A percentile compares a stretch with the other conserved stretches of the same genome.
Conservation (phyloP, 140 eudicot genomes). For the Stevia rebaudiana region DNA sequence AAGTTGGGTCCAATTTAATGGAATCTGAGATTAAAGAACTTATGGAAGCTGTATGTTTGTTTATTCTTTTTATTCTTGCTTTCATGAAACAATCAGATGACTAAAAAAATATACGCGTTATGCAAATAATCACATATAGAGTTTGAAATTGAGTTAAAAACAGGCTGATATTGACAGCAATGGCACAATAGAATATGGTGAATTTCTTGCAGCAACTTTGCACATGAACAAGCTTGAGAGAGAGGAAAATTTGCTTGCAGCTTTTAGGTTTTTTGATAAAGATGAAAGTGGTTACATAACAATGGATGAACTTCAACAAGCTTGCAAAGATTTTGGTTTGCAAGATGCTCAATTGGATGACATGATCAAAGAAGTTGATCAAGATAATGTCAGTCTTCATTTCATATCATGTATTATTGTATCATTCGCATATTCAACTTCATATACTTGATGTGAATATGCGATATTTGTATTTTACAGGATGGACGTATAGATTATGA, state of each 20-base stretch:
- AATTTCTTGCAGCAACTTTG: conserved; percentile 85
- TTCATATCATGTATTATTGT: neutral
- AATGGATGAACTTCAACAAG: conserved; percentile 86
- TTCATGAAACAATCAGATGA: neutral
- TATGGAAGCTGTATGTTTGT: conserved; percentile 62
- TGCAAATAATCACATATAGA: neutral
- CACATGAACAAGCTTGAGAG: conserved; percentile 84
- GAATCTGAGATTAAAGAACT: conserved; percentile 87
- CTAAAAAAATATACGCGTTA: neutral
- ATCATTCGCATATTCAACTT: neutral
- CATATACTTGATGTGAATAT: neutral
- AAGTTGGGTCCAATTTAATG: conserved; percentile 76
- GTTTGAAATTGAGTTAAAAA: neutral
- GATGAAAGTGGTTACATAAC: conserved; percentile 95
- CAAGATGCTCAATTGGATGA: conserved; percentile 66
- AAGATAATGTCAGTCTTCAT: conserved; percentile 58
- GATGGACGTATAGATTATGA: conserved; percentile 90
- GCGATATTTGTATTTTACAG: conserved; percentile 25
- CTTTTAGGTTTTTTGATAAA: conserved; percentile 80
- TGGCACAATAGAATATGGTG: conserved; percentile 92
- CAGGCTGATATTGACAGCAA: conserved; percentile 88
- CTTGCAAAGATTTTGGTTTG: conserved; percentile 81
- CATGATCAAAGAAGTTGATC: conserved; percentile 69
- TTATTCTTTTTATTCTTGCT: neutral
- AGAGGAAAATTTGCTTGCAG: conserved; percentile 84